phyloP scores from a whole-genome alignment of 345 rosid species.

The Syzygium aqueum region DNA sequence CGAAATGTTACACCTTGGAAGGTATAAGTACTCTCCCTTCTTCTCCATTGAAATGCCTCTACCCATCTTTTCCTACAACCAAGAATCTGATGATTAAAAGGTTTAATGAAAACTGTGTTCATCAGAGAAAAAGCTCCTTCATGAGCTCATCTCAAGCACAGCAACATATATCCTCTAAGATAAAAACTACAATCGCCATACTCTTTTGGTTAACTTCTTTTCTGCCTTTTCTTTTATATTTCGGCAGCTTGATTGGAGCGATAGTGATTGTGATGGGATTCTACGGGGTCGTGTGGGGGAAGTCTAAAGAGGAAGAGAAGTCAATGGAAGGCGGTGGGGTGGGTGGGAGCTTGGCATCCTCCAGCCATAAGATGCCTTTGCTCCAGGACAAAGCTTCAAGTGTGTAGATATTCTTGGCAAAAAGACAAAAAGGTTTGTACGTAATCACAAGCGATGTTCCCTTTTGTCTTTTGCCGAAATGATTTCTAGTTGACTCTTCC shows the following conservation, averaged over 20 bases:
- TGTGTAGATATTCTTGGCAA: background rate
- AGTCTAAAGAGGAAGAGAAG: background rate
- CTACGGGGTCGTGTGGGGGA: background rate
- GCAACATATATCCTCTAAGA: background rate
- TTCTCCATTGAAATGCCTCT: background rate
- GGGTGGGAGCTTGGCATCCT: background rate
- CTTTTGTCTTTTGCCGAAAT: background rate
- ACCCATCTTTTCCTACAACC: background rate
- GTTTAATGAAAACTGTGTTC: background rate
- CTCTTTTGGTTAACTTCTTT: accelerated
- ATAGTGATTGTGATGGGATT: background rate
- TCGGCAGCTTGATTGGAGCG: background rate
- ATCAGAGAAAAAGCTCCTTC: background rate
- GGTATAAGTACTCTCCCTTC: background rate
- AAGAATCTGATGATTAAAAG: background rate
- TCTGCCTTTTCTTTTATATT: too few relatives aligned
- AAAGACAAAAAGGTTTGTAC: background rate
- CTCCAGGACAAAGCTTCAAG: background rate
- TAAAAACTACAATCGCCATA: background rate
- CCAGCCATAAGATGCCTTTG: background rate
- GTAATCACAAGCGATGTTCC: background rate
- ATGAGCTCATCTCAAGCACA: background rate
- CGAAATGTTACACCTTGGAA: background rate
- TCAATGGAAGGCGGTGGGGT: background rate
- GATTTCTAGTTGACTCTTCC: background rate